Percentiles rank a stretch among this genome's conserved stretches.
Evolutionary conservation across 257 asterid species (phyloP).

Genomic region (Ilex aquifolium): DNA sequence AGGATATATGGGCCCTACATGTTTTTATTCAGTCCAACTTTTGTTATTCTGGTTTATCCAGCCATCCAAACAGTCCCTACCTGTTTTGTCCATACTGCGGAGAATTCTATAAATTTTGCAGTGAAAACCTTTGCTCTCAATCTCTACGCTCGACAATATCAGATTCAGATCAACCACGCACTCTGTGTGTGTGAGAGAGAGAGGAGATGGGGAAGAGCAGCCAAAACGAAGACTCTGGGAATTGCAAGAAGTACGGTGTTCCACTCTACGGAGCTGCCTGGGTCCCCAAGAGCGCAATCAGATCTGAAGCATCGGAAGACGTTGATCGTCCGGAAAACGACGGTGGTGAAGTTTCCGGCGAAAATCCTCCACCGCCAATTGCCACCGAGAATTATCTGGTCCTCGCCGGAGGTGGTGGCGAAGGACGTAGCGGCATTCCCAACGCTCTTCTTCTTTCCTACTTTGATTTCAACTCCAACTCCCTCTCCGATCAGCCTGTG

Average conservation of each 20-base stretch:
- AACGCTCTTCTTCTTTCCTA: constrained; percentile 65
- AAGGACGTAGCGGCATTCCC: constrained; percentile 81
- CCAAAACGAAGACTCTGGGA: constrained; percentile 16
- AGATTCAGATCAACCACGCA: no score
- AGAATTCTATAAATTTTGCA: no score
- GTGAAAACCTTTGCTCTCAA: no score
- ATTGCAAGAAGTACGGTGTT: constrained; percentile 63
- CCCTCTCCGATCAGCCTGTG: constrained; percentile 79
- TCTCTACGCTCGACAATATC: no score
- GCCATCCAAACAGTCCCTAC: no score
- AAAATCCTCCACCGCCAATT: constrained; percentile 8
- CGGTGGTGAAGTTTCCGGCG: constrained; percentile 5
- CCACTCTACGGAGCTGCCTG: constrained; percentile 91
- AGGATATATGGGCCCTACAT: no score
- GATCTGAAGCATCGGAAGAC: constrained; percentile 15
- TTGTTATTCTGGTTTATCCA: no score
- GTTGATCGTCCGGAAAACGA: constrained; percentile 16
- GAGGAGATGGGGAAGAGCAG: no score
- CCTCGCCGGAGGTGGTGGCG: constrained; percentile 96
- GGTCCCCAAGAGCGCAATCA: constrained; percentile 47
- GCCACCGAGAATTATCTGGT: constrained; percentile 34
- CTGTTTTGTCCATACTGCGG: no score
- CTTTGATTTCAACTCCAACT: constrained; percentile 40
- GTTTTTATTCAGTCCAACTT: no score
- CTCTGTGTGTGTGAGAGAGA: no score